These are phyloP conservation scores for Endoconidiophora laricicola DNA, from an alignment of 2,329 filamentous ascomycete genomes.

Conservation along the genomic window DNA sequence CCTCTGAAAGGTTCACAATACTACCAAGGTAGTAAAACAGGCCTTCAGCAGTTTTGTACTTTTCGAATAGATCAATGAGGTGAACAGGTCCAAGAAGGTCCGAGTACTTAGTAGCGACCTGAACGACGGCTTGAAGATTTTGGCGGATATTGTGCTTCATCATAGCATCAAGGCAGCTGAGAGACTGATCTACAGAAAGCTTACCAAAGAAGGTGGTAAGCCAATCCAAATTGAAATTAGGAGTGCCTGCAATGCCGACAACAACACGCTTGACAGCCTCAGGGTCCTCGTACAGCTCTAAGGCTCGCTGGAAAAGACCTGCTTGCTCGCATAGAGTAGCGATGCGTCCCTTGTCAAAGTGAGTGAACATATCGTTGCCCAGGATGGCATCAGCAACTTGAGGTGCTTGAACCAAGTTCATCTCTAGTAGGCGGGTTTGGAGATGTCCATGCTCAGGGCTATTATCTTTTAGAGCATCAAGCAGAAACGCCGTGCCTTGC, in stretches of 20 bases:
- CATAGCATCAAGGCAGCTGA: slow-evolving; percentile 93
- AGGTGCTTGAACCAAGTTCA: slow-evolving; percentile 92
- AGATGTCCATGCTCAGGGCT: slow-evolving; percentile 82
- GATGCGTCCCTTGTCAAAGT: slow-evolving; percentile 86
- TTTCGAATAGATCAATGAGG: slow-evolving; percentile 88
- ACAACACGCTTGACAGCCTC: slow-evolving; percentile 79
- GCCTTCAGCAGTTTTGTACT: slow-evolving; percentile 92
- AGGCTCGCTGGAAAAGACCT: slow-evolving; percentile 66
- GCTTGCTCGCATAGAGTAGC: slow-evolving; percentile 86
- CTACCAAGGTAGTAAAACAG: slow-evolving; percentile 97
- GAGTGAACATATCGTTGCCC: slow-evolving; percentile 94
- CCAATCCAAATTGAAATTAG: slow-evolving; percentile 84
- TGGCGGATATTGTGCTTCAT: slow-evolving; percentile 91
- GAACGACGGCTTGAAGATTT: slow-evolving; percentile 86
- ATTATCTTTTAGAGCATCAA: slow-evolving; percentile 91
- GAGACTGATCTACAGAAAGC: slow-evolving; percentile 83
- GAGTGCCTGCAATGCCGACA: slow-evolving; percentile 62
- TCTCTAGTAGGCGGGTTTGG: slow-evolving; percentile 88
- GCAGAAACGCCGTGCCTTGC: slow-evolving; percentile 91
- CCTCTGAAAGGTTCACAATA: slow-evolving; percentile 92
- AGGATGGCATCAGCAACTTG: slow-evolving; percentile 97
- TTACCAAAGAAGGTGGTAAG: slow-evolving; percentile 83
- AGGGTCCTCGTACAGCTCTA: slow-evolving; percentile 90
- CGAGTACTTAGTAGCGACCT: slow-evolving; percentile 94
- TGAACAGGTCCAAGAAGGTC: slow-evolving; percentile 78